Evolutionary conservation across 371 early-diverging fungal species (phyloP).

Genomic region (Rhizopus microsporus): DNA sequence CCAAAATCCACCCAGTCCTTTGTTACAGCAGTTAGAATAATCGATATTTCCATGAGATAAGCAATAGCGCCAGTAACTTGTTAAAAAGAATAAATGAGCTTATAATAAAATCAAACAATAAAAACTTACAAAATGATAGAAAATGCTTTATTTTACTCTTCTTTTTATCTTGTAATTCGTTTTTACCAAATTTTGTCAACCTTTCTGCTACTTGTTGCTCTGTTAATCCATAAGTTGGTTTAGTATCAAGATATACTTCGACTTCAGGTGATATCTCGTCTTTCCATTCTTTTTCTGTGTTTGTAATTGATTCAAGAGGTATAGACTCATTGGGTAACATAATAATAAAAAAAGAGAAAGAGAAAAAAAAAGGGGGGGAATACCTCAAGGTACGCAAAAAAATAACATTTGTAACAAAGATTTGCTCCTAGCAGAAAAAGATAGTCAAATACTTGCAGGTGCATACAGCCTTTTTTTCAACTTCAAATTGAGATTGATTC

Average conservation of each 20-base stretch:
- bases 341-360: background rate
- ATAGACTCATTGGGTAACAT: conserved; percentile 13
- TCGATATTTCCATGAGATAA: conserved; percentile 81
- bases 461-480: too few species aligned
- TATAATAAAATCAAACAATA: background rate
- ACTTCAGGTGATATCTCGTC: conserved; percentile 74
- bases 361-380: background rate
- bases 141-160: conserved; percentile 86
- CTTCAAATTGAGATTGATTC: too few species aligned
- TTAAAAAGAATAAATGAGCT: background rate
- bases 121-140: conserved; percentile 70
- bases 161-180: conserved; percentile 81
- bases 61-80: conserved; percentile 86
- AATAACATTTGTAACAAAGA: background rate
- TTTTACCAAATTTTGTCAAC: conserved; percentile 67
- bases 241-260: conserved; percentile 70
- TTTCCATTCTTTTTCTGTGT: conserved; percentile 21
- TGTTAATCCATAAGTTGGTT: conserved; percentile 65
- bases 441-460: too few species aligned
- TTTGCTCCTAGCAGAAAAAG: too few species aligned
- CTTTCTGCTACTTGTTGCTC: conserved; percentile 61
- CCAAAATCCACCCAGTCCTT: conserved; percentile 85
- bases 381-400: background rate
- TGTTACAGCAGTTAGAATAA: conserved; percentile 70
- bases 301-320: conserved; percentile 10